phyloP scores from a whole-genome alignment of 345 rosid species.

The Melastoma malabathricum region DNA sequence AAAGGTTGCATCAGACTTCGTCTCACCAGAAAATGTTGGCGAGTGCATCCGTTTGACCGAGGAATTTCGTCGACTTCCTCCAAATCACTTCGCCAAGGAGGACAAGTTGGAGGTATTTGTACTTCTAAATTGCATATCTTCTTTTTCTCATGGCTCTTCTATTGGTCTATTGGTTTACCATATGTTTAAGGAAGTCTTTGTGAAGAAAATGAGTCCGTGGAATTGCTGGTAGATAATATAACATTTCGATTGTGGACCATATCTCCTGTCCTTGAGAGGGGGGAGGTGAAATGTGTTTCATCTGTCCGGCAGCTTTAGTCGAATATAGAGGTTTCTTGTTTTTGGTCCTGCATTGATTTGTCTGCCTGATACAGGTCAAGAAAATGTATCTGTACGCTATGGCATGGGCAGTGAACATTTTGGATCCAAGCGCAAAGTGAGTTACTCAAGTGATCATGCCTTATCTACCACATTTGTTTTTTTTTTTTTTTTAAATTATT shows the following conservation, averaged over 20 bases:
- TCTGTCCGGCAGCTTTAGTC: too few species aligned
- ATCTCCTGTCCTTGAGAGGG: too few species aligned
- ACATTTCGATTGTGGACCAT: too few species aligned
- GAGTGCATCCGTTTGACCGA: slow-evolving; percentile 7
- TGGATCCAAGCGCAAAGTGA: not conserved
- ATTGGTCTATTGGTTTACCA: not conserved
- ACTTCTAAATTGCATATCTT: too few species aligned
- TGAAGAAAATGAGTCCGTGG: too few species aligned
- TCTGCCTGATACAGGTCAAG: slow-evolving; percentile 1
- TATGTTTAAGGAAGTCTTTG: not conserved
- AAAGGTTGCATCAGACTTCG: not conserved
- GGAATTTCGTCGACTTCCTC: not conserved
- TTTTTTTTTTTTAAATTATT: too few species aligned
- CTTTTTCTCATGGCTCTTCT: not conserved
- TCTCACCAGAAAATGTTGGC: slow-evolving; percentile 2
- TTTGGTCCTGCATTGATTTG: not conserved
- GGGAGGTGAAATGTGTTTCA: too few species aligned
- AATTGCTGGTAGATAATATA: too few species aligned
- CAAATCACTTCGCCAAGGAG: slow-evolving; percentile 3
- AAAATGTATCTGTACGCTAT: not conserved
- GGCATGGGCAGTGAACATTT: not conserved
- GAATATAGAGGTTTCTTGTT: not conserved
- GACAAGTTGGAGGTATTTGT: slow-evolving; percentile 4
- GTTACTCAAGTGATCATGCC: too few species aligned
- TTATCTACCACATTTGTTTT: too few species aligned